Base-by-base conservation (phyloP, 1,139 yeast genomes). In the Pichia cactophila region DNA sequence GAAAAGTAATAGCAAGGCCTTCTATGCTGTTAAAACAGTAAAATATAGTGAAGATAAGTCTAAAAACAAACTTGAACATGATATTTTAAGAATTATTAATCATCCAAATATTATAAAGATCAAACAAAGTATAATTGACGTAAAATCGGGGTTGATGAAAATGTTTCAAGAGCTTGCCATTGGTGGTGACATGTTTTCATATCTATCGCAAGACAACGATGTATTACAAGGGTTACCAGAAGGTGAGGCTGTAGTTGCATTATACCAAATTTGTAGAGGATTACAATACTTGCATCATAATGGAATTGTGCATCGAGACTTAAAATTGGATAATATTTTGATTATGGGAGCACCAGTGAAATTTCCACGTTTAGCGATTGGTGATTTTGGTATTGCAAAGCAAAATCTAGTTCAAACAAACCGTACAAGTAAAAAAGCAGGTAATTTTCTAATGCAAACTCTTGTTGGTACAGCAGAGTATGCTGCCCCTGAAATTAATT, bases 41-140 rank as follows among this genome's bases (percentile, higher is more conserved):
- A 66, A 60, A 41, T 57, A 69, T 35, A 63, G 61, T 20, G 36
- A 33, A n/a, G 8, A 26, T 4, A 42, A 42, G 33, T 65, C 67
- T 20, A 67, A 61, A 26, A 55, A 57, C 50, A 58, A 50, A 65
- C 43, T 65, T 44, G 82, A 78, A 57, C 74, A 79, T 0, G 62
- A 65, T 12, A 67, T 78, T 14, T 58, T 78, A 33, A 55, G 61
- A 58, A 76, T 81, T 53, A 73, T 92, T 51, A 78, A 82, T 45
- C 97, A 92, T 68, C 96, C 97, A 12, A 90, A 92, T 66, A 88
- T 92, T 59, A 94, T 92, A 47, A 78, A 80, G 53, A 71, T 92
- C 50, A 67, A 74, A 50, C 73, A 74, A 14, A 53, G 52, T 17
- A 68, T 73, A 0, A 58, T 72, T 56, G 61, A 72, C 55, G 49